Base-by-base conservation (phyloP, 768 basidiomycete genomes). In the Pleurotus ostreatus region DNA sequence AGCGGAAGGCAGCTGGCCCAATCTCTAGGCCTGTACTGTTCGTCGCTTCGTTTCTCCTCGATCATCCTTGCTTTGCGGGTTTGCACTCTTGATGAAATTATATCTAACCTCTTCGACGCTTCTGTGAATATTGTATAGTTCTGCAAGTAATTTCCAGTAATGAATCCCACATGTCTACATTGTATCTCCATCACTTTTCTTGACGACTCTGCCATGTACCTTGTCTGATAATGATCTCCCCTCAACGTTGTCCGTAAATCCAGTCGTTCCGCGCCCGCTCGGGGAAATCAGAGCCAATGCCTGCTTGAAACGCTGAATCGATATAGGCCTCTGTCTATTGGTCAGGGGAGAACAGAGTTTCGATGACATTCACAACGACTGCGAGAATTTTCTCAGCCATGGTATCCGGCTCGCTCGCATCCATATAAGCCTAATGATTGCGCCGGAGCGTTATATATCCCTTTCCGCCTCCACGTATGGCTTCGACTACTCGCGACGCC, bases 1-100 rank as follows among this genome's bases (percentile, higher is more conserved):
- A 66, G 83, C 70, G 12, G 92, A 94, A 62, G 83, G 85, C 22
- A 71, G 64, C 55, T 83, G 79, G 79, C 81, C 81, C n/a, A 73
- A 67, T 51, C 65, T 74, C 20, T 55, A 56, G 23, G 60, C 23
- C 55, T 41, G 26, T 22, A 20, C 8, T 44, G 23, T 37, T 15
- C 7, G 23, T 49, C 16, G 15, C 13, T 25, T n/a, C 34, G 6
- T 51, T 56, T 47, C 11, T 22, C 13, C 5, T 15, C 54, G 16
- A n/a, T 56, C 47, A 22, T 25, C 5, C 22, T 48, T n/a, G 16
- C 5, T 45, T 23, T 26, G 26, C 34, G 13, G 23, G 16, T 37
- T 41, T 40, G 16, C 16, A 40, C 3, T n/a, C 8, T 41, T 53
- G 16, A 53, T 39, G 51, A 53, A 53, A 40, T 40, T 15, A 40